These are phyloP conservation scores for Calonectria naviculata DNA, from an alignment of 2,329 filamentous ascomycete genomes.

Conservation along the genomic window DNA sequence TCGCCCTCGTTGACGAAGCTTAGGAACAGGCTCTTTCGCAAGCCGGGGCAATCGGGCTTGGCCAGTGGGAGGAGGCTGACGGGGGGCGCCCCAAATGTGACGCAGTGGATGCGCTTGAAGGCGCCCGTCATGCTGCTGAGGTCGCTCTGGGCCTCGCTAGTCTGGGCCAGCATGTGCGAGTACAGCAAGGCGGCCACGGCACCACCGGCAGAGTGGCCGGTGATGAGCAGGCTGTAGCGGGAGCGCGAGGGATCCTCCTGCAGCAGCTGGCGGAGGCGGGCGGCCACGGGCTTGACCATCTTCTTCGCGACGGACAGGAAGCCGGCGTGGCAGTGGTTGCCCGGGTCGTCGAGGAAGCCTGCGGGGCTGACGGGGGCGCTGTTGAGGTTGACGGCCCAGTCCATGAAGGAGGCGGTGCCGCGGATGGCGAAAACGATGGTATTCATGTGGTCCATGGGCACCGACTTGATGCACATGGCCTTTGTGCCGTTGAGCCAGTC, in stretches of 20 bases:
- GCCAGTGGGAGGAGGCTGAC: conserved; percentile 76
- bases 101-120: conserved; percentile 85
- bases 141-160: conserved; percentile 68
- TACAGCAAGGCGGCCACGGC: conserved; percentile 85
- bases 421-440: conserved; percentile 87
- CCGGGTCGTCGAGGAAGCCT: conserved; percentile 80
- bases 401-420: conserved; percentile 82
- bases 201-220: conserved; percentile 87
- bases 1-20: conserved; percentile 90
- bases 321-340: conserved; percentile 83
- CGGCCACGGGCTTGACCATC: conserved; percentile 80
- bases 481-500: conserved; percentile 82
- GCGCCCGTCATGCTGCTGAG: conserved; percentile 74
- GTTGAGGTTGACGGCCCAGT: conserved; percentile 88
- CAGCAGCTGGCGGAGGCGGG: conserved; percentile 75
- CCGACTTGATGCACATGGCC: conserved; percentile 85
- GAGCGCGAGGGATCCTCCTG: conserved; percentile 76
- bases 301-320: conserved; percentile 81
- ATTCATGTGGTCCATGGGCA: conserved; percentile 81
- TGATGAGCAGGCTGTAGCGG: conserved; percentile 80
- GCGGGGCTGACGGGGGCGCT: conserved; percentile 72
- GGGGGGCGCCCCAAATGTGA: conserved; percentile 88
- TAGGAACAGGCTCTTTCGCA: conserved; percentile 78
- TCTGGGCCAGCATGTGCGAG: conserved; percentile 79
- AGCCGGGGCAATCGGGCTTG: conserved; percentile 62